Evolutionary conservation across 768 basidiomycete genomes (phyloP), one percentile per base, ranked within the genome.

Genomic region (Grammothele lineata): DNA sequence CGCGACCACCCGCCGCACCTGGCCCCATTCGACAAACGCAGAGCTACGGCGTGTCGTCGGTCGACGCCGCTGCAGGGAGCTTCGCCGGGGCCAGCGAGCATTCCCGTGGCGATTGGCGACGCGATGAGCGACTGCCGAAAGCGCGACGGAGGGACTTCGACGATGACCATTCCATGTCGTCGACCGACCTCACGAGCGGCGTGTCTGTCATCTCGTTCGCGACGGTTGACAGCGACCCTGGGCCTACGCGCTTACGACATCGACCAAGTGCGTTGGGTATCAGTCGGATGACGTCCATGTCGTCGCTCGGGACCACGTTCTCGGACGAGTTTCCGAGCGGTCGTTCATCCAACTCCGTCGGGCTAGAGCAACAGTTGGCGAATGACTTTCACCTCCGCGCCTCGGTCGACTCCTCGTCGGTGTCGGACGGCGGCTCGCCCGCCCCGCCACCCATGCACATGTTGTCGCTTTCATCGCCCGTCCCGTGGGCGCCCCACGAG

Each of bases 81-180:
- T 86, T 76, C 59, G 58, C 46, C 2, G 51, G 51, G 27, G 25
- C 42, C 1, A 46, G 43, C 24, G 10, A 51, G 47, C 53, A 54
- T 27, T 38, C 30, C 63, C 48, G 78, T 74, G 50, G 76, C 75
- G 71, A 77, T 22, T 56, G 60, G 60, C 58, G 56, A 21, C 40
- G 80, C 64, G 70, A 73, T 45, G 85, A 87, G 60, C 76, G 84
- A 21, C 64, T 85, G 60, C 68, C 77, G 45, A 93, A 93, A 71
- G 86, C 81, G 51, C 78, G 91, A 53, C 78, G 87, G 61, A 71
- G 87, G 61, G 88, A 92, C 57, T 85, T 77, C 55, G 92, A 94
- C 66, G 92, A 92, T 60, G 91, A 92, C 58, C 89, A 87, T 60
- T 93, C 92, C 24, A 87, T 91, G 78, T 91, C 89, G 44, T 90